A percentile compares a stretch with the other conserved stretches of the same genome.
Conservation (phyloP, 345 rosid species). For the Ricinus communis region DNA sequence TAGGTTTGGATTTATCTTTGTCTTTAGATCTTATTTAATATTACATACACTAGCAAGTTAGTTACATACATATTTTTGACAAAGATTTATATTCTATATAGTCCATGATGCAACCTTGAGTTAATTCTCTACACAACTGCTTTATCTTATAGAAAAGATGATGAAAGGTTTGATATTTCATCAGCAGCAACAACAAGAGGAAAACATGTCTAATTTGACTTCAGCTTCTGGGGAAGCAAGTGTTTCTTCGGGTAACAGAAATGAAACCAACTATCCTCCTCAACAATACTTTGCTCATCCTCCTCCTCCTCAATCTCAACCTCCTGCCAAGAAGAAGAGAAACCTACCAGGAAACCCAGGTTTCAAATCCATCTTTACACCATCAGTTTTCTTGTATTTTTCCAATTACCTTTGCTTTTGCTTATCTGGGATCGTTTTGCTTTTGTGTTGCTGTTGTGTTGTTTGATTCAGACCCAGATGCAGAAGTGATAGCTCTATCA, state of each 20-base stretch:
- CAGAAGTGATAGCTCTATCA: slow-evolving; percentile 82
- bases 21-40: slow-evolving; percentile 17
- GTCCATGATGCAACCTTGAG: slow-evolving; percentile 24
- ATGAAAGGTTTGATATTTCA: slow-evolving; percentile 54
- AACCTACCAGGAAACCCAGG: slow-evolving; percentile 97
- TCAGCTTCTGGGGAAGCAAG: slow-evolving; percentile 73
- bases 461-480: slow-evolving; percentile 63
- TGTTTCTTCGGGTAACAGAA: slow-evolving; percentile 70
- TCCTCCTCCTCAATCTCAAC: slow-evolving; percentile 43
- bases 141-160: slow-evolving; percentile 25
- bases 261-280: slow-evolving; percentile 42
- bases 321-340: slow-evolving; percentile 66
- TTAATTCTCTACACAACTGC: background rate
- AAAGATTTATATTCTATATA: slow-evolving; percentile 26
- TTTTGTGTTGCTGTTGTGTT: background rate
- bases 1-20: slow-evolving; percentile 11
- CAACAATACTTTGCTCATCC: slow-evolving; percentile 47
- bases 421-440: background rate
- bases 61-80: no score
- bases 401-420: no score
- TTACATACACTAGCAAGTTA: no score
- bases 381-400: background rate
- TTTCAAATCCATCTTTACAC: slow-evolving; percentile 12
- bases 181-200: slow-evolving; percentile 47
- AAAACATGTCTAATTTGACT: slow-evolving; percentile 90